Evolutionary conservation across 257 asterid species (phyloP).

Genomic region (Solanum rostratum): DNA sequence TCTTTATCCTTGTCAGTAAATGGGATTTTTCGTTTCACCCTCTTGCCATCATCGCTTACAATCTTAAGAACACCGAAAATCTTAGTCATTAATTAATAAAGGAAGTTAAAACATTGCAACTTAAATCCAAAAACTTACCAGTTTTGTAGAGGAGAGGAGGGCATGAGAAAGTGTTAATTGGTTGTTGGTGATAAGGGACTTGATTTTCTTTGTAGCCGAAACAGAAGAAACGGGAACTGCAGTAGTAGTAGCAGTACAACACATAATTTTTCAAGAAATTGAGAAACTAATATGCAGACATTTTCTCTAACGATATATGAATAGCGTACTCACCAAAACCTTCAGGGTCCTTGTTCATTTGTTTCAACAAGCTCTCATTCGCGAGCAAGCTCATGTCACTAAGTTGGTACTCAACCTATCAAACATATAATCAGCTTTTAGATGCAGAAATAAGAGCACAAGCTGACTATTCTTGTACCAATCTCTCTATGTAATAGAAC

Average conservation of each 20-base stretch:
- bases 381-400: constrained; percentile 97
- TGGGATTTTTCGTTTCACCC: constrained; percentile 60
- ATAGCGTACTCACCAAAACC: constrained; percentile 55
- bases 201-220: constrained; percentile 77
- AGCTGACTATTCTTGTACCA: not conserved
- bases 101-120: not conserved
- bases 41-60: constrained; percentile 80
- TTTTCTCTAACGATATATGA: not conserved
- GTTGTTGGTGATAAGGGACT: constrained; percentile 58
- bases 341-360: constrained; percentile 69
- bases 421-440: not conserved
- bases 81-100: not conserved
- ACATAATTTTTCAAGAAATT: not conserved
- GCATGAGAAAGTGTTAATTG: constrained; percentile 64
- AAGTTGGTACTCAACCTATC: constrained; percentile 86
- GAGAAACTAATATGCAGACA: not conserved
- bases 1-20: constrained; percentile 81
- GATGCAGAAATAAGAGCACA: not conserved
- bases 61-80: constrained; percentile 12
- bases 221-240: constrained; percentile 77
- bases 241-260: not conserved
- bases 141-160: constrained; percentile 61
- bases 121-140: constrained; percentile 23
- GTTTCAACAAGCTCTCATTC: constrained; percentile 74
- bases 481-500: not conserved